These are phyloP conservation scores for Exophiala xenobiotica DNA, from an alignment of 2,329 filamentous ascomycete genomes.

Conservation along the genomic window DNA sequence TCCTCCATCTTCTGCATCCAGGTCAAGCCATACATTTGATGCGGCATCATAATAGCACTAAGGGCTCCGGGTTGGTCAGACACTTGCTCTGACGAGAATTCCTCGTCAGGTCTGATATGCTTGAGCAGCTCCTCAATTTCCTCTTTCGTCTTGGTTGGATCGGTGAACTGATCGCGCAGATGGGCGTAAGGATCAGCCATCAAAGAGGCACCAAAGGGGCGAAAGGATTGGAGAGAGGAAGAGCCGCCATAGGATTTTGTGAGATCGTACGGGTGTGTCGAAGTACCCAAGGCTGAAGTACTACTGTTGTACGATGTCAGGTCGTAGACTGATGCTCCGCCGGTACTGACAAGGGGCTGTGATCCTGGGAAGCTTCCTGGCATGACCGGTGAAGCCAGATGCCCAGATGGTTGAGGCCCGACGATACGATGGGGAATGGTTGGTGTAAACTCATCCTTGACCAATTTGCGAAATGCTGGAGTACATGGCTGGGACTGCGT, in stretches of 20 bases:
- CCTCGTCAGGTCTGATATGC: slow-evolving; percentile 71
- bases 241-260: neutral
- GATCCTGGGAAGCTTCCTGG: slow-evolving; percentile 24
- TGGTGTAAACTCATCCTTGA: neutral
- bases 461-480: neutral
- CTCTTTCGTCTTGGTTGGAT: slow-evolving; percentile 56
- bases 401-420: slow-evolving; percentile 3
- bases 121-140: slow-evolving; percentile 69
- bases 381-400: slow-evolving; percentile 5
- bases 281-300: slow-evolving; percentile 1
- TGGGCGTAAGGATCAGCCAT: neutral
- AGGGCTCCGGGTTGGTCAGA: slow-evolving; percentile 64
- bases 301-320: neutral
- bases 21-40: slow-evolving; percentile 74
- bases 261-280: neutral
- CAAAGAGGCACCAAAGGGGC: neutral
- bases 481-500: too few relatives aligned
- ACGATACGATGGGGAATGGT: neutral
- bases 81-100: slow-evolving; percentile 58
- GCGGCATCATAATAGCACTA: slow-evolving; percentile 69
- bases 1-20: slow-evolving; percentile 77
- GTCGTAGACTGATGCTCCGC: slow-evolving; percentile 24
- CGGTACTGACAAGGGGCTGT: slow-evolving; percentile 13
- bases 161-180: slow-evolving; percentile 27
- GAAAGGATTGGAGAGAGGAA: neutral